These are phyloP conservation scores for Agapanthus africanus DNA, from an alignment of 106 monocot genomes.

Conservation along the genomic window DNA sequence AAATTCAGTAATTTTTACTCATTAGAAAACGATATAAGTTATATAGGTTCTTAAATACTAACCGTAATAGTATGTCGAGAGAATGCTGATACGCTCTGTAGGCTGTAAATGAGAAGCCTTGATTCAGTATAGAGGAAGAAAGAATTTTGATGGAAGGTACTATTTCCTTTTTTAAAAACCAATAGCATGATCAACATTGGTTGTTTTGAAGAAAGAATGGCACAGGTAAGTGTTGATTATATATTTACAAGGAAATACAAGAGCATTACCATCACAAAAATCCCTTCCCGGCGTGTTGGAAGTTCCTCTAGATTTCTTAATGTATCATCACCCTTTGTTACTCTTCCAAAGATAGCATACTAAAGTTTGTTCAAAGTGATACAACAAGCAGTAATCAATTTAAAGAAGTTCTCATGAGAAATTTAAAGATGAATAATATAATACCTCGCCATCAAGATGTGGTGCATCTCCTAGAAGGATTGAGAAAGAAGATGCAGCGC, in stretches of 20 bases:
- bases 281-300: constrained; percentile 93
- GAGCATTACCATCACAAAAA: constrained; percentile 85
- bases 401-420: background rate
- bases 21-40: background rate
- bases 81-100: constrained; percentile 67
- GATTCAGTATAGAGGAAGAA: no score
- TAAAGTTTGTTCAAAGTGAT: constrained; percentile 20
- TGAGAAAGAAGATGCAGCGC: constrained; percentile 82
- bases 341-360: constrained; percentile 91
- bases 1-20: background rate
- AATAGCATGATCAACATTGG: background rate
- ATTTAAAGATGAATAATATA: background rate
- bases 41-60: constrained; percentile 17
- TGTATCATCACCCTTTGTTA: constrained; percentile 93
- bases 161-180: no score
- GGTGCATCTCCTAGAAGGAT: constrained; percentile 92
- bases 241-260: background rate
- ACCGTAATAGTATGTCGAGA: constrained; percentile 93
- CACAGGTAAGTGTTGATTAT: background rate
- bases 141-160: background rate
- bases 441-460: constrained; percentile 92
- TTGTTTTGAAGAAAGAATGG: background rate
- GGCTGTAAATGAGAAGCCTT: constrained; percentile 58
- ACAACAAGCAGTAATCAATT: background rate
- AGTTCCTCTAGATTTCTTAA: constrained; percentile 81